Base-by-base conservation (phyloP, 805 yeast genomes). In the Ogataea nakhonphanomensis region DNA sequence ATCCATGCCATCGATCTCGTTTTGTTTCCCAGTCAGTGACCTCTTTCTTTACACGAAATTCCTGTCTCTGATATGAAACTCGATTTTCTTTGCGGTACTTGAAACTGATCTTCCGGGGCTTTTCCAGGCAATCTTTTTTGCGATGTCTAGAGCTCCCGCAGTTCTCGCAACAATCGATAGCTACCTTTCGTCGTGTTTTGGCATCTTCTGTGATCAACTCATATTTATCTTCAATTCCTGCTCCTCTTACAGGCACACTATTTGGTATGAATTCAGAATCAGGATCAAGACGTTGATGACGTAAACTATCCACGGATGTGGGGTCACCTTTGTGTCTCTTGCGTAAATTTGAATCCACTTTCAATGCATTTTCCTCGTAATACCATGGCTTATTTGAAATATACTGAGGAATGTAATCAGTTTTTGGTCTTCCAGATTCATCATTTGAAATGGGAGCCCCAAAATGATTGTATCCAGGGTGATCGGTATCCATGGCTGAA, bases 1-100 rank as follows among this genome's bases (percentile, higher is more conserved):
- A 84, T 0, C 95, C 95, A 54, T 75, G 83, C 95, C 93, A 86
- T 43, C 87, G 68, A 60, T 86, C 95, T 43, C 89, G 64, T 47
- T 81, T 82, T 8, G 80, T 73, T 52, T 84, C 95, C 72, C 79
- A 86, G 33, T 71, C 74, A 21, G 61, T 64, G 2, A 55, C 63
- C 35, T 53, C 59, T 33, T 49, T 61, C 34, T 42, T 50, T 35
- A 35, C 45, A 11, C 41, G 44, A 30, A 46, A 43, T 37, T 39
- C 51, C 34, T 35, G 37, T 5, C 35, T 25, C 11, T 35, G 33
- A 5, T 25, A 8, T 10, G 20, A 22, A 4, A 57, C 41, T 9
- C 46, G 40, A 3, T 57, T 63, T 1, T 57, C 55, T 29, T 46
- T 43, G 44, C 55, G 55, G 50, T 51, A 57, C 35, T 54, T 54